A percentile compares a stretch with the other conserved stretches of the same genome.
Conservation (phyloP, 768 basidiomycete species). For the Tylopilus rubrobrunneus region DNA sequence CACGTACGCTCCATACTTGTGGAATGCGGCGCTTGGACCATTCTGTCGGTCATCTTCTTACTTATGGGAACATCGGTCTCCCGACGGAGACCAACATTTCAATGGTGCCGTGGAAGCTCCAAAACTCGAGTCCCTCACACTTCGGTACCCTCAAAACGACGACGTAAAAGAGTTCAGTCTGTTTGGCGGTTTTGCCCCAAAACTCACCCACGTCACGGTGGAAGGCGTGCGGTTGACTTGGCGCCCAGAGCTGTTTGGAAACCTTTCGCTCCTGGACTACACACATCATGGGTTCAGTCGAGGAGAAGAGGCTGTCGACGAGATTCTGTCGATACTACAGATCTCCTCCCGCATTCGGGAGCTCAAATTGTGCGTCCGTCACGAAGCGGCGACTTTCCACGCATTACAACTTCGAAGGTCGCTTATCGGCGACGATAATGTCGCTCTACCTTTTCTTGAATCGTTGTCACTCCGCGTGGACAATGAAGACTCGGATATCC, state of each 20-base stretch:
- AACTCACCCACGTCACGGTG: conserved; percentile 50
- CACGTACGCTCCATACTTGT: conserved; percentile 59
- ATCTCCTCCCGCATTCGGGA: conserved; percentile 51
- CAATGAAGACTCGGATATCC: conserved; percentile 57
- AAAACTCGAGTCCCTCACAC: conserved; percentile 49
- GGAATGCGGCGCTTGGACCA: conserved; percentile 60
- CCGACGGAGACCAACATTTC: conserved; percentile 6
- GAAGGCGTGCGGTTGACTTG: conserved; percentile 63
- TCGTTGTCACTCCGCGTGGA: conserved; percentile 49
- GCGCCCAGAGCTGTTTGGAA: conserved; percentile 58
- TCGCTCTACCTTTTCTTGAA: conserved; percentile 44
- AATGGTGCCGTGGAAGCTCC: conserved; percentile 34
- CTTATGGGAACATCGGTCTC: conserved; percentile 22
- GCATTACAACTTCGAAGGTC: conserved; percentile 11
- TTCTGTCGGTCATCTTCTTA: conserved; percentile 38
- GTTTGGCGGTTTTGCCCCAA: conserved; percentile 60
- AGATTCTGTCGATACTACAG: conserved; percentile 55
- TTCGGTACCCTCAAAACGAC: conserved; percentile 62
- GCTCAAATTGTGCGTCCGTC: conserved; percentile 53
- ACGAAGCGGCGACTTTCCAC: conserved; percentile 26
- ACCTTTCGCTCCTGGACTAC: conserved; percentile 63
- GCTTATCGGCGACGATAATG: conserved; percentile 27
- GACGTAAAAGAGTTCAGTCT: conserved; percentile 64
- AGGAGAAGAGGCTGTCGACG: conserved; percentile 52
- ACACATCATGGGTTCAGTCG: conserved; percentile 67